Conservation (phyloP, 2,329 filamentous ascomycete genomes). For the Coniochaeta prunicola region DNA sequence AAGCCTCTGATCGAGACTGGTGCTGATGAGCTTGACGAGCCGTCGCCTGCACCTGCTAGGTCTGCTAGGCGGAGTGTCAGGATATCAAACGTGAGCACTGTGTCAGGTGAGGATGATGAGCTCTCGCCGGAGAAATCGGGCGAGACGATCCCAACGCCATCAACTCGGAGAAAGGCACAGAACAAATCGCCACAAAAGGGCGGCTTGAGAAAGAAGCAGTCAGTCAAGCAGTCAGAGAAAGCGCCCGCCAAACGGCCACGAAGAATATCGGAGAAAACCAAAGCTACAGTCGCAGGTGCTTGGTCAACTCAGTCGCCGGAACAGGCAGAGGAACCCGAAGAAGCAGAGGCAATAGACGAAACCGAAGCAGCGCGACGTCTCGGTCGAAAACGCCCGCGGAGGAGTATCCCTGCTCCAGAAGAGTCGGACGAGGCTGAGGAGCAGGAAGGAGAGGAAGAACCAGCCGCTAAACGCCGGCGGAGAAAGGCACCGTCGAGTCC, state of each 20-base stretch:
- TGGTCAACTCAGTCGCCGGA: neutral
- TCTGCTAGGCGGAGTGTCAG: neutral
- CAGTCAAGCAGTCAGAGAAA: neutral
- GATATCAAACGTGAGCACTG: neutral
- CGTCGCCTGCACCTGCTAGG: neutral
- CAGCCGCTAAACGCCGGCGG: slow-evolving; percentile 18
- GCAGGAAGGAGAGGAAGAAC: slow-evolving; percentile 19
- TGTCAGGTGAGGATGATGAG: slow-evolving; percentile 4
- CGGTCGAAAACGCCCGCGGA: slow-evolving; percentile 34
- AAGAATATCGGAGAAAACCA: neutral
- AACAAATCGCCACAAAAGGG: neutral
- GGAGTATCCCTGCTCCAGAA: slow-evolving; percentile 27
- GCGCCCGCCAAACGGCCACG: neutral
- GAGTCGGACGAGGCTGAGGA: slow-evolving; percentile 35
- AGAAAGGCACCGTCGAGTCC: slow-evolving; percentile 20
- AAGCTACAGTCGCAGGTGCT: neutral
- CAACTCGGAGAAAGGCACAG: neutral
- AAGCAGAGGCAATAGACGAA: slow-evolving; percentile 36
- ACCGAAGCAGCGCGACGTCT: slow-evolving; percentile 33
- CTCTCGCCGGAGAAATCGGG: slow-evolving; percentile 9
- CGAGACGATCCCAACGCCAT: neutral
- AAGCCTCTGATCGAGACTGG: neutral
- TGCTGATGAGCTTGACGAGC: slow-evolving; percentile 6
- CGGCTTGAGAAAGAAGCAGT: slow-evolving; percentile 8
- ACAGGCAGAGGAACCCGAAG: slow-evolving; percentile 18